Base-by-base conservation (phyloP, 2,329 filamentous ascomycete genomes). In the Periconia sp. region DNA sequence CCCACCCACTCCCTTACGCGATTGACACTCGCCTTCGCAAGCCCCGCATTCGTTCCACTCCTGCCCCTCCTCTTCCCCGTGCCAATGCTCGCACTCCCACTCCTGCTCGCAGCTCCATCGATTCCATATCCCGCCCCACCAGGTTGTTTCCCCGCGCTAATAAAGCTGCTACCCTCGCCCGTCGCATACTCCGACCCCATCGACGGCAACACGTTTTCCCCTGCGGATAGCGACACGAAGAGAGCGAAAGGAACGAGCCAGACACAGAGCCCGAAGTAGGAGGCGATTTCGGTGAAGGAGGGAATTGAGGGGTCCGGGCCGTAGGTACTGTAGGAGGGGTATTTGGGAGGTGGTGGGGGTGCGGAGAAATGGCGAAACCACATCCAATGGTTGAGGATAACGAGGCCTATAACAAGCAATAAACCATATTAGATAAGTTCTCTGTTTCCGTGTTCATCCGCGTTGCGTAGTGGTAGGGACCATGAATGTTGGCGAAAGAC, bases 201-300 rank as follows among this genome's bases (percentile, higher is more conserved):
- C 8, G 88, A 95, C 0, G 94, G 94, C 48, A 99, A 77, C 3
- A 97, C 91, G 69, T 97, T 97, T 70, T 99, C 94, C 50, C 92
- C 91, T 0, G 94, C 94, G 17, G 91, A 96, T 41, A 99, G 76
- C 66, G 90, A 96, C 47, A 99, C 93, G 69, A 99, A 99, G 14
- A 99, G 81, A 15, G 92, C 87, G 70, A 99, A 99, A 0, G 94
- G 94, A 0, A 97, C 90, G 1, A 99, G 82, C 94, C 94, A 99
- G 0, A 99, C 92, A 66, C 92, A 96, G 2, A 99, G 80, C 0
- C 94, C 94, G 69, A 99, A 99, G 76, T 94, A 99, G 0, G 91
- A 93, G 0, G 94, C 92, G 43, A 97, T 94, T 77, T 97, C 91
- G 17, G 91, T 92, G 73, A 99, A 99, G 37, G 84, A 88, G 0